Base-by-base conservation (phyloP, 495 filamentous ascomycete species). In the Neurospora pannonica region DNA sequence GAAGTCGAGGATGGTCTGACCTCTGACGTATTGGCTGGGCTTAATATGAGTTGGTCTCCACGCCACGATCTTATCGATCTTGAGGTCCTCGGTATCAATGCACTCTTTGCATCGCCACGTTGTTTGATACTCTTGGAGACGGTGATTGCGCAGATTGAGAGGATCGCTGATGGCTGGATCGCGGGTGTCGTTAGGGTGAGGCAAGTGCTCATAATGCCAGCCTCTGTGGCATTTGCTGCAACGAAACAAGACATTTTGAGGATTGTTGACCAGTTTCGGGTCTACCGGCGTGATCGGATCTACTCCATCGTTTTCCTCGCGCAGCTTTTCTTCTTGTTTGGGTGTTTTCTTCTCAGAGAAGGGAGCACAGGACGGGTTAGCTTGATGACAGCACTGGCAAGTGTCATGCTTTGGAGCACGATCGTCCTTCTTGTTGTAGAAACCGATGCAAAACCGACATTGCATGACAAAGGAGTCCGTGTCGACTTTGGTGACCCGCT, bases 401-500 rank as follows among this genome's bases (percentile, higher is more conserved):
- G 81, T 79, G 71, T 91, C 90, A 38, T 92, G 87, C 74, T 90
- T 85, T 0, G 97, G 95, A 5, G 88, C 88, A 4, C 85, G 85
- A 2, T 79, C 74, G 76, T 98, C 93, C 77, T 93, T 95, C 71
- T 88, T 87, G 71, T 85, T 84, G 42, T 89, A 82, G 21, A 84
- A 78, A 31, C 92, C 90, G 60, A 98, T 84, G 78, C 97, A 99
- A 54, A 91, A 92, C 73, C 89, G 90, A 81, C 97, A 99, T 80
- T 99, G 97, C 42, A 98, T 83, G 46, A 98, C 90, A 77, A 96
- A 98, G 19, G 92, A 84, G 17, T 91, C 89, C 5, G 90, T 84
- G 5, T 83, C 89, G 70, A 98, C 84, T 80, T 97, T 98, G n/a
- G 96, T 98, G 34, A 97, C 93, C n/a, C 95, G 85, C 82, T 98